Evolutionary conservation across 352 stramenopile genomes (phyloP).

Genomic region (Phytopythium kandeliae): DNA sequence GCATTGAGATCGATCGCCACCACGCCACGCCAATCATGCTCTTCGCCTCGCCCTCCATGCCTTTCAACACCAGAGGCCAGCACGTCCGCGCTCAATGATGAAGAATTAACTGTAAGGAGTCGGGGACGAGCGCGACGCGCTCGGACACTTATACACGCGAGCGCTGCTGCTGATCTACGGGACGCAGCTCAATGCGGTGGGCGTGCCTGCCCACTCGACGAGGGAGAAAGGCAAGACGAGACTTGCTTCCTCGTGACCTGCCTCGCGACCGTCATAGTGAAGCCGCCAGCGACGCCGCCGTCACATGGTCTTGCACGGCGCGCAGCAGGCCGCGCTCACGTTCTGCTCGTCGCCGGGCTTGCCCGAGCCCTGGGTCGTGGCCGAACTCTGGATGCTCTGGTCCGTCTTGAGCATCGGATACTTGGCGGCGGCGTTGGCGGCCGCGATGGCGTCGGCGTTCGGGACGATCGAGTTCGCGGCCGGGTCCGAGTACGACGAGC

Average conservation of each 20-base stretch:
- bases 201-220: not conserved
- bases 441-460: constrained; percentile 60
- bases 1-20: too few relatives aligned
- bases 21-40: too few relatives aligned
- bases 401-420: constrained; percentile 81
- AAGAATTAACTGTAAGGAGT: not conserved
- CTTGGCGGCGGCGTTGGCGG: constrained; percentile 17
- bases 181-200: not conserved
- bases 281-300: not conserved
- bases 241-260: not conserved
- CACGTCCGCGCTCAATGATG: too few relatives aligned
- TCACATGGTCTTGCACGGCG: constrained; percentile 65
- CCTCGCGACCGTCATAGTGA: too few relatives aligned
- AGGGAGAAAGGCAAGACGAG: not conserved
- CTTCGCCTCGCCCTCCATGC: too few relatives aligned
- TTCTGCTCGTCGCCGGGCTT: constrained; percentile 28
- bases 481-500: constrained; percentile 50
- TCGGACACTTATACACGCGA: not conserved
- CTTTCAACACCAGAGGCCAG: too few relatives aligned
- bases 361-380: constrained; percentile 9
- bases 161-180: not conserved
- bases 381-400: constrained; percentile 42
- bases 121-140: not conserved
- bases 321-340: constrained; percentile 48
- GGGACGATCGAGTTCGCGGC: constrained; percentile 58